Percentiles rank a stretch among this genome's conserved stretches.
These are phyloP conservation scores for Datura wrightii DNA, from an alignment of 257 asterid genomes.

Conservation along the genomic window DNA sequence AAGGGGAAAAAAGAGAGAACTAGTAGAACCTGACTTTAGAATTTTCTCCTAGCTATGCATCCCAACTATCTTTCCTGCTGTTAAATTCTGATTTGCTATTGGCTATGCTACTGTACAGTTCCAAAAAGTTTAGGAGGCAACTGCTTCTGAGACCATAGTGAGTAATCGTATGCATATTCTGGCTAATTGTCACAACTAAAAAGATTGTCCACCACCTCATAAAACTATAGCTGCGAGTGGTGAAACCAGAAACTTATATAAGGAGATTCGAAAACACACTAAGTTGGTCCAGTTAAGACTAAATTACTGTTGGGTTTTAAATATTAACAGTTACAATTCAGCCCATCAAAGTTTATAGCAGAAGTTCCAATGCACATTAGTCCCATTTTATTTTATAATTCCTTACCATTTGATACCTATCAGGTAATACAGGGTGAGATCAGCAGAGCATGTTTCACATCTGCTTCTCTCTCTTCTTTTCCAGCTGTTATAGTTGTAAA, in stretches of 20 bases:
- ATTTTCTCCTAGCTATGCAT: slow-evolving; percentile 53
- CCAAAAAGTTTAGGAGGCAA: slow-evolving; percentile 56
- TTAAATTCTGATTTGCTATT: slow-evolving; percentile 59
- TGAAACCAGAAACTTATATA: no score
- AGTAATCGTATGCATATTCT: slow-evolving; percentile 51
- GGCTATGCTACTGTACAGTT: slow-evolving; percentile 66
- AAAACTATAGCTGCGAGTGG: neutral
- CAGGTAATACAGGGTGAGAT: neutral
- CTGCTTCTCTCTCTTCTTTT: neutral
- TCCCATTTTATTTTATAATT: neutral
- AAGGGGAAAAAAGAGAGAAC: neutral
- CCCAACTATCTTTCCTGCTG: slow-evolving; percentile 89
- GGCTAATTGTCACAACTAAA: slow-evolving; percentile 86
- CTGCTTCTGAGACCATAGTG: slow-evolving; percentile 66
- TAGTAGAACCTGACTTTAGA: slow-evolving; percentile 16
- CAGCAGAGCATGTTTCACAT: neutral
- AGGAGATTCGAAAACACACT: no score
- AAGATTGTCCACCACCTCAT: slow-evolving; percentile 54
- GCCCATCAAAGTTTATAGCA: neutral
- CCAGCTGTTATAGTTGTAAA: neutral
- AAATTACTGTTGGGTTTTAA: no score
- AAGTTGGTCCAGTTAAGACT: no score
- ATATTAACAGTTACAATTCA: neutral
- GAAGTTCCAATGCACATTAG: neutral
- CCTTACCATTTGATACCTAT: neutral